Evolutionary conservation across 169 alveolate species (phyloP).

Genomic region (Cryptosporidium meleagridis): DNA sequence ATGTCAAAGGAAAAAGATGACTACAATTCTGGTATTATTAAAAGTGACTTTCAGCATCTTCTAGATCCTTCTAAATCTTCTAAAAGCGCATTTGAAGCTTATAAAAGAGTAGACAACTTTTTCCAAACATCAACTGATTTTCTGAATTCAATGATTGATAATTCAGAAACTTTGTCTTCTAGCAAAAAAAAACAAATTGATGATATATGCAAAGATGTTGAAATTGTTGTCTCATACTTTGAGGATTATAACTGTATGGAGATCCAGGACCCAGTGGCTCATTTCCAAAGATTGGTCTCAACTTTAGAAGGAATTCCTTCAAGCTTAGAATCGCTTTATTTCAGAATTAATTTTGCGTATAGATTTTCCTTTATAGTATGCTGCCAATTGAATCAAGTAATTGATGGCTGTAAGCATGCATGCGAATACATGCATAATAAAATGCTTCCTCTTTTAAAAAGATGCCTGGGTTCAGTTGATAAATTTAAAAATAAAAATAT

Average conservation of each 20-base stretch:
- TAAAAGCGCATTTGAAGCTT: conserved; percentile 21
- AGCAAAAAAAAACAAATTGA: conserved; percentile 27
- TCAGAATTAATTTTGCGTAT: conserved; percentile 45
- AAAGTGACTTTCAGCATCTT: neutral
- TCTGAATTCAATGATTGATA: neutral
- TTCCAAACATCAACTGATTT: conserved; percentile 37
- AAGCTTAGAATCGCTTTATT: conserved; percentile 26
- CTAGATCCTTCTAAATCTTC: conserved; percentile 12
- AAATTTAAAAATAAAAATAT: neutral
- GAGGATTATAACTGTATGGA: conserved; percentile 45
- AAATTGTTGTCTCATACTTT: conserved; percentile 18
- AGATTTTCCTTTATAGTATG: conserved; percentile 39
- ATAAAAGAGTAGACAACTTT: conserved; percentile 25
- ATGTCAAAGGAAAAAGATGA: conserved; percentile 21
- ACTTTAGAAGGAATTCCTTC: conserved; percentile 65
- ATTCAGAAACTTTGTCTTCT: conserved; percentile 10
- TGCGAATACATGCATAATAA: conserved; percentile 20
- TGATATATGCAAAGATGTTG: conserved; percentile 45
- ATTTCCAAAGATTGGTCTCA: conserved; percentile 13
- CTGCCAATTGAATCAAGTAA: conserved; percentile 8
- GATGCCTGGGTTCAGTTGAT: conserved; percentile 32
- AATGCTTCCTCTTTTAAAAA: conserved; percentile 25
- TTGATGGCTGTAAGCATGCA: conserved; percentile 8
- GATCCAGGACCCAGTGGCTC: neutral
- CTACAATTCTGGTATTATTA: neutral